Conservation (phyloP, 257 asterid species). For the Solanum chmielewskii region DNA sequence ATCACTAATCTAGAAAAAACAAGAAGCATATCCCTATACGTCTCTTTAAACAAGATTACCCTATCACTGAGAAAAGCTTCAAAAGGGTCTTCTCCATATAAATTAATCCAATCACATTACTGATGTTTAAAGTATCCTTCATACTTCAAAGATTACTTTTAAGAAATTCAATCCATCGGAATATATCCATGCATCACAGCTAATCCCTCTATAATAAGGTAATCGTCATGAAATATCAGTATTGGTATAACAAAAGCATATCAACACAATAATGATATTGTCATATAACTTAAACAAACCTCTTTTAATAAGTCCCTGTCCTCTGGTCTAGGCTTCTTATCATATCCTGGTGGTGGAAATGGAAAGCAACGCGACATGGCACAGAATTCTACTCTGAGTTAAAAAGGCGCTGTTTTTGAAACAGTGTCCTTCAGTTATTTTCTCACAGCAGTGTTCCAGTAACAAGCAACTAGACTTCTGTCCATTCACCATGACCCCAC, state of each 20-base stretch:
- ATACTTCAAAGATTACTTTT: not conserved
- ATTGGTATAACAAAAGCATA: slow-evolving; percentile 4
- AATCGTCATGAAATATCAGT: slow-evolving; percentile 1
- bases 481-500: slow-evolving; percentile 74
- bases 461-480: slow-evolving; percentile 33
- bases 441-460: slow-evolving; percentile 29
- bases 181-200: not conserved
- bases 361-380: slow-evolving; percentile 99
- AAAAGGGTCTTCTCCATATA: not conserved
- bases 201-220: slow-evolving; percentile 5
- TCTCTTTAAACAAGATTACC: not conserved
- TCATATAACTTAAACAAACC: slow-evolving; percentile 31
- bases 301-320: slow-evolving; percentile 48
- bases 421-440: slow-evolving; percentile 27
- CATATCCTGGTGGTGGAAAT: slow-evolving; percentile 96
- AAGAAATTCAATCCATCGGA: not conserved
- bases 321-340: slow-evolving; percentile 50
- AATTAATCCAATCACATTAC: not conserved
- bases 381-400: slow-evolving; percentile 23
- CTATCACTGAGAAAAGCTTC: not conserved
- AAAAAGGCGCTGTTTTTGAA: slow-evolving; percentile 16
- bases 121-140: not conserved
- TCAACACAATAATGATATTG: not conserved
- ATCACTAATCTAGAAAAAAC: not conserved
- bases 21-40: not conserved